Conservation (phyloP, 192 early-diverging fungal species). For the Coemansia sp. region DNA sequence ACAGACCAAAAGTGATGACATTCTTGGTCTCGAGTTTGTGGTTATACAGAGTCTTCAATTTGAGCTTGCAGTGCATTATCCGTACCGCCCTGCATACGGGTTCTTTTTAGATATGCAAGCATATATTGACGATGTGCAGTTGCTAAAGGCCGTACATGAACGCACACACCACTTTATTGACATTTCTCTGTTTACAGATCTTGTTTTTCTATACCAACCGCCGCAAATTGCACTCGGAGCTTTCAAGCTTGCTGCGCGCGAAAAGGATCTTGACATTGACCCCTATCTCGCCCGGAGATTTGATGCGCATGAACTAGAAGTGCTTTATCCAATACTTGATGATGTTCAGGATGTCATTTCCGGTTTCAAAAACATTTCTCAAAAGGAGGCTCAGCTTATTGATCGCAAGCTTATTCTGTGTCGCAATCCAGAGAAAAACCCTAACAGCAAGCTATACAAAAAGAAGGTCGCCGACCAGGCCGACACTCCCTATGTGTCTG, state of each 20-base stretch:
- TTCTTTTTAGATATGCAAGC: conserved; percentile 73
- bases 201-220: conserved; percentile 74
- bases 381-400: conserved; percentile 59
- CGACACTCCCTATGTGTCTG: conserved; percentile 44
- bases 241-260: conserved; percentile 60
- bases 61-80: conserved; percentile 73
- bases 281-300: conserved; percentile 52
- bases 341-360: conserved; percentile 56
- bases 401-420: conserved; percentile 65
- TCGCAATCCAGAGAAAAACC: conserved; percentile 74
- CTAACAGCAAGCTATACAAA: conserved; percentile 62
- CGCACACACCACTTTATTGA: conserved; percentile 57
- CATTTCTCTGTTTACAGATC: conserved; percentile 66
- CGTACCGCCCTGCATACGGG: conserved; percentile 67
- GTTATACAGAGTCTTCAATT: conserved; percentile 73
- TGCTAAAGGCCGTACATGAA: conserved; percentile 56
- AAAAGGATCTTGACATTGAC: conserved; percentile 59
- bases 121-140: conserved; percentile 18
- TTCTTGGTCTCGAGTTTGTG: conserved; percentile 65
- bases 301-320: conserved; percentile 40
- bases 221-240: conserved; percentile 73
- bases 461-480: conserved; percentile 31
- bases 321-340: conserved; percentile 53
- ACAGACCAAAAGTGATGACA: conserved; percentile 50
- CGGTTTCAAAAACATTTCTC: conserved; percentile 32